Evolutionary conservation across 2,329 filamentous ascomycete species (phyloP).

Genomic region (Ilyonectria mors-panacis): DNA sequence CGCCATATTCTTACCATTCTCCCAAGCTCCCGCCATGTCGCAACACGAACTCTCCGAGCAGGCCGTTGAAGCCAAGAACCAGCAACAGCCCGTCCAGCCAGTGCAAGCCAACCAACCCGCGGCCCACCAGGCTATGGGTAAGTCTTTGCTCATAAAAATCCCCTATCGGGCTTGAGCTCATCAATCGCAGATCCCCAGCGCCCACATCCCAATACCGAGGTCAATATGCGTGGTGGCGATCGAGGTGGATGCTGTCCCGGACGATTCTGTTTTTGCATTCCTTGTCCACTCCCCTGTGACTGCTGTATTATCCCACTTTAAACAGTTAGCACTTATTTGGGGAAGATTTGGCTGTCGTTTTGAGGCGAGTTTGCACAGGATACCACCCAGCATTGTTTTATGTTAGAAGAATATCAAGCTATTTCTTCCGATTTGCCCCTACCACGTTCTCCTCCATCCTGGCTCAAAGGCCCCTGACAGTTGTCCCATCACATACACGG

Average conservation of each 20-base stretch:
- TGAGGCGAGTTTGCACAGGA: not conserved
- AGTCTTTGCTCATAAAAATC: not conserved
- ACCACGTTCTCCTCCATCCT: too few relatives aligned
- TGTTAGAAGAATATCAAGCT: not conserved
- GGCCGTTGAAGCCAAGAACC: not conserved
- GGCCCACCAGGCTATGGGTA: constrained; percentile 24
- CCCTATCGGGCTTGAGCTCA: not conserved
- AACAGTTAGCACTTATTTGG: not conserved
- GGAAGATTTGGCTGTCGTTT: not conserved
- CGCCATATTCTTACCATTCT: not conserved
- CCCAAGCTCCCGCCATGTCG: not conserved
- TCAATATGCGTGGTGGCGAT: constrained; percentile 22
- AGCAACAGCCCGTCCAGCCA: constrained; percentile 12
- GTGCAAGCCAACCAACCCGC: constrained; percentile 18
- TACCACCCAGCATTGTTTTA: not conserved
- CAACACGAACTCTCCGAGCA: constrained; percentile 5
- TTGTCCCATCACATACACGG: too few relatives aligned
- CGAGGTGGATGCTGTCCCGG: constrained; percentile 45
- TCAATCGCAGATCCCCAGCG: constrained; percentile 19
- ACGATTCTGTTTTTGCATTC: constrained; percentile 57
- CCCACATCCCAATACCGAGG: constrained; percentile 22
- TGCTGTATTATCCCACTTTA: constrained; percentile 53
- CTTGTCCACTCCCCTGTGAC: constrained; percentile 56
- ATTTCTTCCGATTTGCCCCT: not conserved
- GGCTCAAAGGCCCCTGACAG: too few relatives aligned